These are phyloP conservation scores for Abrus pulchellus DNA, from an alignment of 306 rosid genomes.

Conservation along the genomic window DNA sequence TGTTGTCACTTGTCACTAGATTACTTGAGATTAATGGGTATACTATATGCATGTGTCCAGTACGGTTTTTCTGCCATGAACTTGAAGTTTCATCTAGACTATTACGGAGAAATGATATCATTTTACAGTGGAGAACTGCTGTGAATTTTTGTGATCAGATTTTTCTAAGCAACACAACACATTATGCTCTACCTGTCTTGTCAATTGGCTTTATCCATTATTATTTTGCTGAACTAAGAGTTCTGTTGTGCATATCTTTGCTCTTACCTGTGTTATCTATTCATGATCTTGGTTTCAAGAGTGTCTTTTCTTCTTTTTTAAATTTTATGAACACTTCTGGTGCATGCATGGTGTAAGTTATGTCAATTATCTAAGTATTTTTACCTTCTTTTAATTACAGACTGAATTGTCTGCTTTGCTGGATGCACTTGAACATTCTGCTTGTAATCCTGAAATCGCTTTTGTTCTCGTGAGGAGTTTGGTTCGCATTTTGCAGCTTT, in stretches of 20 bases:
- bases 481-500: conserved; percentile 71
- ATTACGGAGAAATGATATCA: conserved; percentile 12
- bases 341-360: conserved; percentile 24
- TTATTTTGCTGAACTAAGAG: conserved; percentile 41
- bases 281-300: conserved; percentile 28
- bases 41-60: neutral
- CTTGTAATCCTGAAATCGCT: conserved; percentile 81
- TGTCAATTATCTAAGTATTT: conserved; percentile 34
- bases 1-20: neutral
- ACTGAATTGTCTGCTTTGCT: conserved; percentile 85
- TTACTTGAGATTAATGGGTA: conserved; percentile 26
- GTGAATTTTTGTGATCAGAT: conserved; percentile 25
- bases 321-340: neutral
- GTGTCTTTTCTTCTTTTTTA: neutral
- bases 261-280: conserved; percentile 24
- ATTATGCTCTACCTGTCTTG: conserved; percentile 33
- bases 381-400: conserved; percentile 58
- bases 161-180: neutral
- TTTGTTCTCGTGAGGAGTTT: conserved; percentile 77
- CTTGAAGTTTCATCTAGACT: neutral
- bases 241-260: conserved; percentile 8
- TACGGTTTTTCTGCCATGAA: conserved; percentile 19
- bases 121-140: conserved; percentile 10
- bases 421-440: conserved; percentile 84
- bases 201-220: conserved; percentile 23